Evolutionary conservation across 306 rosid genomes (phyloP).

Genomic region (Gynostemma pentaphyllum): DNA sequence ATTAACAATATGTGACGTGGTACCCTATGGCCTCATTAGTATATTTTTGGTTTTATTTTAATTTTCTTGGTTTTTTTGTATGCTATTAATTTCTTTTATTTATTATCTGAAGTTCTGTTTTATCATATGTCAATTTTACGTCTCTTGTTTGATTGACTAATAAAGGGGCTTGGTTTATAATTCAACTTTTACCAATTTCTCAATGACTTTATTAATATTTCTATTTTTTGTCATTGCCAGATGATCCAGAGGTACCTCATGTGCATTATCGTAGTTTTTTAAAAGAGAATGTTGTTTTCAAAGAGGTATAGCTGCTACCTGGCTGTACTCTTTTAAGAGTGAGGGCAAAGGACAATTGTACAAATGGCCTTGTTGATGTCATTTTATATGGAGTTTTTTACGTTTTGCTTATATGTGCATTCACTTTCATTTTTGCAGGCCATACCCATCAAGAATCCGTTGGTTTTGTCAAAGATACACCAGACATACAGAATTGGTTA

Average conservation of each 20-base stretch:
- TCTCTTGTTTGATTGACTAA: not conserved
- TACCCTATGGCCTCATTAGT: too few species aligned
- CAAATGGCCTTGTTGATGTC: not conserved
- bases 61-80: too few species aligned
- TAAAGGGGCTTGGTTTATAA: not conserved
- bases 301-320: slow-evolving; percentile 53
- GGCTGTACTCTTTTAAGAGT: slow-evolving; percentile 1
- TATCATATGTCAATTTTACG: not conserved
- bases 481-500: slow-evolving; percentile 93
- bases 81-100: too few species aligned
- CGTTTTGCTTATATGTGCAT: not conserved
- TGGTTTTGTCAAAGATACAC: slow-evolving; percentile 82
- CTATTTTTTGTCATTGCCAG: slow-evolving; percentile 32
- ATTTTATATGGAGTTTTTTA: not conserved
- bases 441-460: slow-evolving; percentile 69
- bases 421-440: slow-evolving; percentile 40
- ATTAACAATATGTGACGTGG: too few species aligned
- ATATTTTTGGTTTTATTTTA: too few species aligned
- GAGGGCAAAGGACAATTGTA: not conserved
- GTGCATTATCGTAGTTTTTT: slow-evolving; percentile 67
- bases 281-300: slow-evolving; percentile 80
- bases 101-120: too few species aligned
- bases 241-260: slow-evolving; percentile 66
- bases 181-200: not conserved
- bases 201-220: not conserved